These are phyloP conservation scores for Phytophthora pinifolia DNA, from an alignment of 352 stramenopile species.

Conservation along the genomic window DNA sequence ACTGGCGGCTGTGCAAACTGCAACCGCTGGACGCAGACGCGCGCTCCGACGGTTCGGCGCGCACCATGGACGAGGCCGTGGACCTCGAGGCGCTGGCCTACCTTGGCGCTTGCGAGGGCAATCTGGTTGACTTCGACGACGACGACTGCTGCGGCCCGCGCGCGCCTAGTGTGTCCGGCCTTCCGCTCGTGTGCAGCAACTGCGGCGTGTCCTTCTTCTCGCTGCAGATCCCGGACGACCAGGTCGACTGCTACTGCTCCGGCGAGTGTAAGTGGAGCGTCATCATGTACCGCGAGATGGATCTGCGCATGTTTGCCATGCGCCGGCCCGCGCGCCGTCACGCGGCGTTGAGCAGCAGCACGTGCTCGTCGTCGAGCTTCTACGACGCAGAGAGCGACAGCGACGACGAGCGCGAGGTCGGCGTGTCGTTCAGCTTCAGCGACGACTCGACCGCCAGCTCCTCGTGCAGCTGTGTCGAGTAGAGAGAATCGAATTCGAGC, in stretches of 20 bases:
- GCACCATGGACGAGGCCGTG: slow-evolving; percentile 35
- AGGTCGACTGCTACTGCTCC: slow-evolving; percentile 82
- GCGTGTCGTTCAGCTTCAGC: slow-evolving; percentile 22
- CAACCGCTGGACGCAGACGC: slow-evolving; percentile 19
- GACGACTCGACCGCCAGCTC: slow-evolving; percentile 29
- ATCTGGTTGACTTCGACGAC: slow-evolving; percentile 1
- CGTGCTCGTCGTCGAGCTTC: slow-evolving; percentile 29
- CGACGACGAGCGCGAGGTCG: slow-evolving; percentile 15
- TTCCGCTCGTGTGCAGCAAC: slow-evolving; percentile 80
- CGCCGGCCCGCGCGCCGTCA: slow-evolving; percentile 26
- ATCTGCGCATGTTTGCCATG: slow-evolving; percentile 60
- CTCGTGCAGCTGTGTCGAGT: slow-evolving; percentile 30
- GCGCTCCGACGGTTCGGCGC: slow-evolving; percentile 26
- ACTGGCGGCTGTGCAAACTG: slow-evolving; percentile 17
- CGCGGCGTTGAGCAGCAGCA: slow-evolving; percentile 13
- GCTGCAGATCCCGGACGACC: slow-evolving; percentile 58
- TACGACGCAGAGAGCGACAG: slow-evolving; percentile 12
- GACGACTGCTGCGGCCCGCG: slow-evolving; percentile 11
- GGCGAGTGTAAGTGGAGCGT: slow-evolving; percentile 90
- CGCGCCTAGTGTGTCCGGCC: slow-evolving; percentile 44
- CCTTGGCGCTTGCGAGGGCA: slow-evolving; percentile 25
- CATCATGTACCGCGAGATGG: slow-evolving; percentile 85
- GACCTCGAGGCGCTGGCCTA: slow-evolving; percentile 49
- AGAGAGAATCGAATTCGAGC: slow-evolving; percentile 26
- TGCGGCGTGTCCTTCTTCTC: slow-evolving; percentile 85